Conservation (phyloP, 2,329 filamentous ascomycete genomes). For the Trichoderma gracile region DNA sequence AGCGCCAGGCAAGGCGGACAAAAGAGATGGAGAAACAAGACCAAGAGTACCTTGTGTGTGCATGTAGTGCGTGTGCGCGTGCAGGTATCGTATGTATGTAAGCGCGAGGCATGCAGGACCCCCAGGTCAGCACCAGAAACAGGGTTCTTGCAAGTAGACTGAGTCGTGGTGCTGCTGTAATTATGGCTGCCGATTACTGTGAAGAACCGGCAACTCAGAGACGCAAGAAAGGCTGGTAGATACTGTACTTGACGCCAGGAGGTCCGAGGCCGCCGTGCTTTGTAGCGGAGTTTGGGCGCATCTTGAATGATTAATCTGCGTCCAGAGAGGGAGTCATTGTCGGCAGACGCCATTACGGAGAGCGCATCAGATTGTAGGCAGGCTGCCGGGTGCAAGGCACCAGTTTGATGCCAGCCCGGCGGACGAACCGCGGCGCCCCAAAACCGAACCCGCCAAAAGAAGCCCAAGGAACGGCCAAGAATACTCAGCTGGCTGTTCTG, state of each 20-base stretch:
- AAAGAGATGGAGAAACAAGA: slow-evolving; percentile 4
- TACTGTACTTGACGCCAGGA: not conserved
- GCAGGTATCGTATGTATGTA: not conserved
- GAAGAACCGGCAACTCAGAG: not conserved
- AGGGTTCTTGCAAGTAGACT: slow-evolving; percentile 11
- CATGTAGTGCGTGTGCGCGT: not conserved
- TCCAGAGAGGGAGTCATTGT: not conserved
- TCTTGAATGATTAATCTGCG: too few species aligned
- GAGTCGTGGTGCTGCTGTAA: slow-evolving; percentile 2
- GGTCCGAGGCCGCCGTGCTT: too few species aligned
- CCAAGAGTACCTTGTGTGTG: not conserved
- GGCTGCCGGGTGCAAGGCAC: slow-evolving; percentile 18
- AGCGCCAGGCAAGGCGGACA: slow-evolving; percentile 21
- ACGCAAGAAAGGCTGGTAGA: not conserved
- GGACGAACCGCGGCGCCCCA: slow-evolving; percentile 14
- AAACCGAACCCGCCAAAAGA: slow-evolving; percentile 2
- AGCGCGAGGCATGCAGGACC: slow-evolving; percentile 11
- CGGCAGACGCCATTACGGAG: not conserved
- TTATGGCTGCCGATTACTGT: not conserved
- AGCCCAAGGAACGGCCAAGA: not conserved
- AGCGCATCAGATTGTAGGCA: not conserved
- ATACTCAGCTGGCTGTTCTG: too few species aligned
- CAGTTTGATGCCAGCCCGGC: slow-evolving; percentile 8
- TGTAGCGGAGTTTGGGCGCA: too few species aligned
- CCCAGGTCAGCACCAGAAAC: slow-evolving; percentile 12